Conservation (phyloP, 1,139 yeast genomes). For the Groenewaldozyma auringiensis region DNA sequence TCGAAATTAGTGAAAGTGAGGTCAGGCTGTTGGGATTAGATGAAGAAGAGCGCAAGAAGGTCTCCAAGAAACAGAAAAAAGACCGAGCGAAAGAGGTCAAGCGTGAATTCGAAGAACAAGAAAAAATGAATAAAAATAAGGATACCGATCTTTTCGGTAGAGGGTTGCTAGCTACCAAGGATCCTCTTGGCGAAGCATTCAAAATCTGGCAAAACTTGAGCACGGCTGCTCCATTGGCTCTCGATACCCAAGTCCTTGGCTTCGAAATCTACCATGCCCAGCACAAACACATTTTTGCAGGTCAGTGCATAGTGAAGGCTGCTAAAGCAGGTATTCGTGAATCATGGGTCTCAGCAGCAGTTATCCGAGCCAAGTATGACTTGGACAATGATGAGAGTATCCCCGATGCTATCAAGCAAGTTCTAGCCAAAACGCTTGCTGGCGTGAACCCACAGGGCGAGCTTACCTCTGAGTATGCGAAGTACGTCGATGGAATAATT, state of each 20-base stretch:
- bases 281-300: constrained; percentile 41
- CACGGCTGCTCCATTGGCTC: constrained; percentile 28
- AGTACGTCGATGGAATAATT: constrained; percentile 19
- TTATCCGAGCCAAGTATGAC: constrained; percentile 21
- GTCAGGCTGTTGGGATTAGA: constrained; percentile 21
- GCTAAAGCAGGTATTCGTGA: constrained; percentile 24
- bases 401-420: constrained; percentile 28
- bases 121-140: constrained; percentile 29
- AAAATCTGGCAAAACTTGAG: constrained; percentile 33
- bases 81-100: constrained; percentile 36
- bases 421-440: constrained; percentile 28
- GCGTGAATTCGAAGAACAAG: constrained; percentile 32
- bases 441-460: constrained; percentile 23
- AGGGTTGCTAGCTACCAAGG: constrained; percentile 28
- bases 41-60: constrained; percentile 29
- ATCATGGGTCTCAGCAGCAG: constrained; percentile 25
- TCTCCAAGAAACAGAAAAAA: constrained; percentile 35
- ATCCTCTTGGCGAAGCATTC: constrained; percentile 36
- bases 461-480: constrained; percentile 17
- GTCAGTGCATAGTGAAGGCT: constrained; percentile 37
- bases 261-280: constrained; percentile 38
- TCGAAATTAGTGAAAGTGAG: constrained; percentile 17
- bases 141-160: constrained; percentile 43
- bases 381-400: constrained; percentile 22
- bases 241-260: constrained; percentile 35